Percentiles rank a stretch among this genome's conserved stretches.
These are phyloP conservation scores for Psilocybe tampanensis DNA, from an alignment of 768 basidiomycete genomes.

Conservation along the genomic window DNA sequence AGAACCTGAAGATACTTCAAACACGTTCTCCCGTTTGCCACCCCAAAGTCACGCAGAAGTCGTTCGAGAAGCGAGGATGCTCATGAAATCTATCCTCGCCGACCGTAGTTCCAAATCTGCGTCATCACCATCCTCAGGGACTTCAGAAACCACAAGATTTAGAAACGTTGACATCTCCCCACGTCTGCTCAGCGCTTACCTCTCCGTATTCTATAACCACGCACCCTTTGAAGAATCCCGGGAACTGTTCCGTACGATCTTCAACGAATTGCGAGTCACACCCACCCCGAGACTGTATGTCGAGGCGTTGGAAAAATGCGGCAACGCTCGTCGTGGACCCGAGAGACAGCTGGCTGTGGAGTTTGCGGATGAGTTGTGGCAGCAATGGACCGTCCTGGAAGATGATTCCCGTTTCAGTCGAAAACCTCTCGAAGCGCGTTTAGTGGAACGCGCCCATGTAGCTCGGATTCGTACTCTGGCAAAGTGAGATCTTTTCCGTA, in stretches of 20 bases:
- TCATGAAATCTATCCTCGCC: constrained; percentile 62
- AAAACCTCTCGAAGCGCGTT: constrained; percentile 39
- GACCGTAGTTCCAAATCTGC: constrained; percentile 32
- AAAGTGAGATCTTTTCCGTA: constrained; percentile 44
- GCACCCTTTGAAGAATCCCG: constrained; percentile 47
- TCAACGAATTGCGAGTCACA: constrained; percentile 39
- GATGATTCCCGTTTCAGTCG: constrained; percentile 30
- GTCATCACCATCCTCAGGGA: not conserved
- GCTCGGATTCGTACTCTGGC: constrained; percentile 69
- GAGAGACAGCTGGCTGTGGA: constrained; percentile 50
- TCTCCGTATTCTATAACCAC: constrained; percentile 72
- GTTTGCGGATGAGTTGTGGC: constrained; percentile 70
- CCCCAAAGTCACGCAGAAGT: constrained; percentile 78
- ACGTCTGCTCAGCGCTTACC: constrained; percentile 75
- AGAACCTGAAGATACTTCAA: constrained; percentile 21
- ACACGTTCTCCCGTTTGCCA: constrained; percentile 55
- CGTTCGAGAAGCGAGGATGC: constrained; percentile 62
- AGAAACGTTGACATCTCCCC: constrained; percentile 56
- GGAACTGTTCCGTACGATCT: constrained; percentile 54
- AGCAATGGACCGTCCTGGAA: constrained; percentile 59
- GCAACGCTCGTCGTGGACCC: constrained; percentile 37
- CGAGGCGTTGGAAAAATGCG: constrained; percentile 71
- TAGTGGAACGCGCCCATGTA: constrained; percentile 69
- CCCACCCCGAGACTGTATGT: constrained; percentile 61
- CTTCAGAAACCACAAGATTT: constrained; percentile 47